These are phyloP conservation scores for Lachancea sp. DNA, from an alignment of 805 yeast genomes.

Conservation along the genomic window DNA sequence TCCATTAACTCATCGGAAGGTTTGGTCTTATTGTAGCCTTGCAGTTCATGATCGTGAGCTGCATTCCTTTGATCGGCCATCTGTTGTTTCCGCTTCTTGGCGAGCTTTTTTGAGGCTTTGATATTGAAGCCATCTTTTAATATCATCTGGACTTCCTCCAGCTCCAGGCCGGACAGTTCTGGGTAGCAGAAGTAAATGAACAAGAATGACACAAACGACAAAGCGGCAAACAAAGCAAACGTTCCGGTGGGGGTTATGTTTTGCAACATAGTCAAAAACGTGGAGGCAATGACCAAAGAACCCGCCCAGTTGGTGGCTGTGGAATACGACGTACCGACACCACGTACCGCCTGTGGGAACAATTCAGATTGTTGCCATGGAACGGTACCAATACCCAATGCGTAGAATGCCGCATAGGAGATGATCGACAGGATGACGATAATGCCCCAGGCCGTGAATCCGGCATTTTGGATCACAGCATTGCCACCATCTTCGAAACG, in stretches of 20 bases:
- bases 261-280: slow-evolving; percentile 90
- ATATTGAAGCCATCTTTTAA: slow-evolving; percentile 84
- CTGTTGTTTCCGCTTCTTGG: slow-evolving; percentile 39
- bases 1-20: slow-evolving; percentile 13
- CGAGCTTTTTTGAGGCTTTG: slow-evolving; percentile 51
- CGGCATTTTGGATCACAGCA: slow-evolving; percentile 36
- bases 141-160: slow-evolving; percentile 84
- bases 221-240: slow-evolving; percentile 80
- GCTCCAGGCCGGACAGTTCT: slow-evolving; percentile 80
- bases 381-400: slow-evolving; percentile 92
- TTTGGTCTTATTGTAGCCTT: slow-evolving; percentile 10
- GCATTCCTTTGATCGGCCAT: slow-evolving; percentile 12
- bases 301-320: slow-evolving; percentile 96
- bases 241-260: slow-evolving; percentile 94
- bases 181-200: slow-evolving; percentile 84
- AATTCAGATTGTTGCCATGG: slow-evolving; percentile 98
- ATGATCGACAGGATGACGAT: slow-evolving; percentile 83
- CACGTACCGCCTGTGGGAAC: slow-evolving; percentile 90
- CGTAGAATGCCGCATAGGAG: slow-evolving; percentile 80
- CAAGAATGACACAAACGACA: slow-evolving; percentile 63
- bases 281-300: slow-evolving; percentile 80
- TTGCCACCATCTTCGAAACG: slow-evolving; percentile 45
- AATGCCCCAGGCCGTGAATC: slow-evolving; percentile 79
- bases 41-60: slow-evolving; percentile 5
- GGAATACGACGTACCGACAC: slow-evolving; percentile 84